Percentiles rank a stretch among this genome's conserved stretches.
These are phyloP conservation scores for Fusarium ramigenum DNA, from an alignment of 2,329 filamentous ascomycete species.

Conservation along the genomic window DNA sequence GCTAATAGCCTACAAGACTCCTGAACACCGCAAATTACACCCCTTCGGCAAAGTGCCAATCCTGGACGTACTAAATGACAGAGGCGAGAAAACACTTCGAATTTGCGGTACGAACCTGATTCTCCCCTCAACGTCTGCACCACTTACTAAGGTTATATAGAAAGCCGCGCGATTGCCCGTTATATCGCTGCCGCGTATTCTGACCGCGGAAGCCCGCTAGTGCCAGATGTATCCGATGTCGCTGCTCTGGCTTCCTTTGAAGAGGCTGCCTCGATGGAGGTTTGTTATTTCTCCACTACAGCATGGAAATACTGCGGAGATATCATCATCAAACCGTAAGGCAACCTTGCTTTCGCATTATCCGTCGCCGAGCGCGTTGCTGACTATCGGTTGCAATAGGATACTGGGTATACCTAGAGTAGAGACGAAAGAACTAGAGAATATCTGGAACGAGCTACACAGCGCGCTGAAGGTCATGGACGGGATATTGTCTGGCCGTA, in stretches of 20 bases:
- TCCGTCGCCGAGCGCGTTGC: no score
- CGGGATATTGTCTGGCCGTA: not conserved
- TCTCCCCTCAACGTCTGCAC: fast-evolving
- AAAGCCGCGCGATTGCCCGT: not conserved
- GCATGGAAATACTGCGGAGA: not conserved
- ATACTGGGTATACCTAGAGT: not conserved
- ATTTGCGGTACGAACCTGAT: no score
- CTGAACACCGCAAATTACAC: not conserved
- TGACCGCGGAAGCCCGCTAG: fast-evolving
- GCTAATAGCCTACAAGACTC: not conserved
- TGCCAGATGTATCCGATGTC: fast-evolving
- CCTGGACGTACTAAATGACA: fast-evolving
- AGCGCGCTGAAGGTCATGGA: not conserved
- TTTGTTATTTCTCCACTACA: not conserved
- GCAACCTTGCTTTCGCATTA: fast-evolving
- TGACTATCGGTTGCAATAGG: no score
- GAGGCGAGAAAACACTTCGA: fast-evolving
- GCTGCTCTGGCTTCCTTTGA: not conserved
- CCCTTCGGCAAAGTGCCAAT: not conserved
- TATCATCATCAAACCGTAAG: not conserved
- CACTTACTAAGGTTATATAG: fast-evolving
- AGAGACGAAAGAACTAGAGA: fast-evolving
- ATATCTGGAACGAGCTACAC: fast-evolving
- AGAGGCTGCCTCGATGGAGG: not conserved
- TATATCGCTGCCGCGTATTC: not conserved